phyloP scores from a whole-genome alignment of 129 eudicot species.

The Ambrosia trifida region DNA sequence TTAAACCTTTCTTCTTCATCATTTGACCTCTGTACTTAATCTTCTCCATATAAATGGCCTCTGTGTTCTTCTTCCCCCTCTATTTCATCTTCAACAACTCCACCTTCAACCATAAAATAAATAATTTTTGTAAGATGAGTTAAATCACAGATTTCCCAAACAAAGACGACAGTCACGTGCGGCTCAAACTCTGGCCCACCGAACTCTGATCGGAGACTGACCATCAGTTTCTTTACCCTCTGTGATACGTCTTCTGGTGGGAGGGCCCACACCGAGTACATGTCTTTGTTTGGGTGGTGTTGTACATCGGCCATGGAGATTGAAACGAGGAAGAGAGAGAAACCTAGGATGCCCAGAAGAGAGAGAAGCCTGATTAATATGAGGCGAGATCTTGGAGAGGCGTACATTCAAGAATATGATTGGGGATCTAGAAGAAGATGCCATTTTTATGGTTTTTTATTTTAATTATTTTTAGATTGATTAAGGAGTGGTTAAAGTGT shows the following conservation, averaged over 20 bases:
- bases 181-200: conserved; percentile 91
- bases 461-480: conserved; percentile 16
- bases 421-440: conserved; percentile 21
- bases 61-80: too few relatives aligned
- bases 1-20: too few relatives aligned
- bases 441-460: conserved; percentile 25
- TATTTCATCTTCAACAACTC: too few relatives aligned
- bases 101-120: too few relatives aligned
- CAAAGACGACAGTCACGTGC: conserved; percentile 93
- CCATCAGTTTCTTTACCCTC: conserved; percentile 81
- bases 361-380: conserved; percentile 32
- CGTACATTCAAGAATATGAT: conserved; percentile 20
- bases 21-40: too few relatives aligned
- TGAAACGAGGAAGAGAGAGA: conserved; percentile 29
- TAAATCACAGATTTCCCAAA: too few relatives aligned
- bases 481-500: conserved; percentile 7
- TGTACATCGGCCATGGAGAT: conserved; percentile 47
- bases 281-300: conserved; percentile 37
- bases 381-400: conserved; percentile 27
- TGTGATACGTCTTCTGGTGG: conserved; percentile 57
- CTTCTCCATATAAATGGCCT: too few relatives aligned
- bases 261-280: conserved; percentile 91
- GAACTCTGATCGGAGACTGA: conserved; percentile 73
- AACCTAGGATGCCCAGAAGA: conserved; percentile 27
- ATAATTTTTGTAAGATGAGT: too few relatives aligned